Conservation (phyloP, 257 asterid genomes). For the Henckelia pumila region DNA sequence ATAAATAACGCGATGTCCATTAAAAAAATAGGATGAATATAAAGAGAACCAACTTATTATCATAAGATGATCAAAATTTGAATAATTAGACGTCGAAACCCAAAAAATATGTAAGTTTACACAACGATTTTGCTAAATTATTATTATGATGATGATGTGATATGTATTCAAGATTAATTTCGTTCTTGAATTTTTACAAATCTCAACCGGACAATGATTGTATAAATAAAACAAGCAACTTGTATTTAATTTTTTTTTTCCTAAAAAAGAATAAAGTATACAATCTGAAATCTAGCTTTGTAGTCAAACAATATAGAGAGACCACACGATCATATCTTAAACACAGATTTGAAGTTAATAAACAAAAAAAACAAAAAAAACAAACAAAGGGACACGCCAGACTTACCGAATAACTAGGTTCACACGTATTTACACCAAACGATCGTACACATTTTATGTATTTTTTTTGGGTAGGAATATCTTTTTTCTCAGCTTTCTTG, state of each 20-base stretch:
- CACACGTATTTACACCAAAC: conserved; percentile 25
- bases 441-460: conserved; percentile 23
- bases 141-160: too few species aligned
- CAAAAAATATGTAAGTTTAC: too few species aligned
- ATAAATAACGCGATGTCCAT: too few species aligned
- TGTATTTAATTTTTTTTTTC: not conserved
- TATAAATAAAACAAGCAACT: not conserved
- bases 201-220: not conserved
- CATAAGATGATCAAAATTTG: not conserved
- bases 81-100: too few species aligned
- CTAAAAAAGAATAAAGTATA: not conserved
- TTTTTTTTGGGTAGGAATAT: conserved; percentile 23
- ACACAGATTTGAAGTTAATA: not conserved
- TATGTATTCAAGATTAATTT: not conserved
- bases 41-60: not conserved
- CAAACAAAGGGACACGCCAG: not conserved
- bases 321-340: not conserved
- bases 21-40: too few species aligned
- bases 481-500: not conserved
- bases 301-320: not conserved
- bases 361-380: too few species aligned
- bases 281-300: not conserved
- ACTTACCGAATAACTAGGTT: conserved; percentile 34
- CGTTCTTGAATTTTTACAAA: not conserved
- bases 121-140: too few species aligned